Evolutionary conservation across 2,329 filamentous ascomycete genomes (phyloP), one percentile per base, ranked within the genome.

Genomic region (Neofusicoccum parvum): DNA sequence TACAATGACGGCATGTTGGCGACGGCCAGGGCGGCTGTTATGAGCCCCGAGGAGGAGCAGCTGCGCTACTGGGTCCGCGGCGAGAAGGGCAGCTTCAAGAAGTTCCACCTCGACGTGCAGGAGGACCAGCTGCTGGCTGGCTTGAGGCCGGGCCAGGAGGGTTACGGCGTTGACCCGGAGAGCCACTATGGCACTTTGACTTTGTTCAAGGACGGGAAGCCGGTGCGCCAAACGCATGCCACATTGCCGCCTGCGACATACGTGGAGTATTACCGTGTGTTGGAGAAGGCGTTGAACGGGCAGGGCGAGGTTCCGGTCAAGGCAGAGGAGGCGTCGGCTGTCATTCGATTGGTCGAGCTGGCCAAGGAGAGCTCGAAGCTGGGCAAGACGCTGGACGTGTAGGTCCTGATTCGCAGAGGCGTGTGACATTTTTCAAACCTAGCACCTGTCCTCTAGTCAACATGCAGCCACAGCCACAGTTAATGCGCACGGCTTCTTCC

Each of bases 11-110:
- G 88, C 5, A 78, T 90, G 68, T 75, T 92, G 51, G 91, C 88
- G 11, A 89, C 89, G 51, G 87, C 88, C 54, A 90, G 91, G 74
- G 89, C 89, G 65, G 86, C 85, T 48, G 86, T 90, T 23, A 81
- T 92, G 58, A 91, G 87, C 73, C 86, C 86, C 3, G 91, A 94
- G 77, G 81, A 81, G 27, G 81, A 86, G 67, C 91, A 94, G 80
- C 81, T 90, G 66, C 82, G 91, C 45, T 94, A 89, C 81, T 94
- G 91, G 91, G 82, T 94, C 10, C 83, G 91, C 32, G 92, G 92
- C 23, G 86, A 86, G 17, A 88, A 89, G 77, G 92, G 90, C 0
- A 90, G 86, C 72, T 94, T 89, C 78, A 89, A 86, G 80, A 94
- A 94, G 82, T 85, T 77, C 74, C 79, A 85, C 63, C 81, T 94